These are phyloP conservation scores for Colletotrichum zoysiae DNA, from an alignment of 2,329 filamentous ascomycete species.

Conservation along the genomic window DNA sequence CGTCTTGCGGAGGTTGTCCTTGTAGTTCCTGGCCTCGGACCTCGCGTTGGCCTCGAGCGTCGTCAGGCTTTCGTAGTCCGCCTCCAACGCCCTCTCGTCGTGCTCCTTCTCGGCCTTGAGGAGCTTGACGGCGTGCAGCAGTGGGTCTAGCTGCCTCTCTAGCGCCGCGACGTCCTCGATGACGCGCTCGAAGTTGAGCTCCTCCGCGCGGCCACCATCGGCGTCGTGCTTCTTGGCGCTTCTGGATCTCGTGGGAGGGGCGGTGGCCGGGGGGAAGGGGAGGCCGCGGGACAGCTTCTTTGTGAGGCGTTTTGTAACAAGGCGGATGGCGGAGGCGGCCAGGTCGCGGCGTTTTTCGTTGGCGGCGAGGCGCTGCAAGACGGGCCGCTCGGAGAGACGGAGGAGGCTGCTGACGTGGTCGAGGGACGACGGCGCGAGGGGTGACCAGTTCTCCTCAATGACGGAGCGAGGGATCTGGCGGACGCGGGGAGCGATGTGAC, in stretches of 20 bases:
- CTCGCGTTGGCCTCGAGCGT: slow-evolving; percentile 68
- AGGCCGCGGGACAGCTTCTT: slow-evolving; percentile 70
- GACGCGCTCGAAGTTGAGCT: slow-evolving; percentile 76
- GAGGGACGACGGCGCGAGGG: slow-evolving; percentile 67
- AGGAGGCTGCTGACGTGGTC: slow-evolving; percentile 68
- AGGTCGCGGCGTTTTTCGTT: slow-evolving; percentile 63
- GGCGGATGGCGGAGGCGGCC: slow-evolving; percentile 67
- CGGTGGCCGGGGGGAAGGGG: slow-evolving; percentile 72
- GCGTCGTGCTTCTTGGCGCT: slow-evolving; percentile 28
- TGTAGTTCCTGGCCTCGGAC: slow-evolving; percentile 64
- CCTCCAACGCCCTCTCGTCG: slow-evolving; percentile 67
- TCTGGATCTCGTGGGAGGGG: slow-evolving; percentile 40
- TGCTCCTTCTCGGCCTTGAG: slow-evolving; percentile 69
- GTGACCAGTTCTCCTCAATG: slow-evolving; percentile 77
- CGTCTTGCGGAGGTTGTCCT: slow-evolving; percentile 61
- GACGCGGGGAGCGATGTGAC: slow-evolving; percentile 64
- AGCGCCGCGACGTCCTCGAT: slow-evolving; percentile 69
- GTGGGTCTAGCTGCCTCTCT: slow-evolving; percentile 71
- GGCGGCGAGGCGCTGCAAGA: slow-evolving; percentile 68
- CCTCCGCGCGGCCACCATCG: slow-evolving; percentile 59
- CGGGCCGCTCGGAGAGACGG: slow-evolving; percentile 69
- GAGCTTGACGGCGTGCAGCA: slow-evolving; percentile 72
- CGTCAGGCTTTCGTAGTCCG: slow-evolving; percentile 65
- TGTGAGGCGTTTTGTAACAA: slow-evolving; percentile 67
- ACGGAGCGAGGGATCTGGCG: slow-evolving; percentile 70